phyloP scores from a whole-genome alignment of 2,329 filamentous ascomycete species.

The Incumbomyces delicatus region DNA sequence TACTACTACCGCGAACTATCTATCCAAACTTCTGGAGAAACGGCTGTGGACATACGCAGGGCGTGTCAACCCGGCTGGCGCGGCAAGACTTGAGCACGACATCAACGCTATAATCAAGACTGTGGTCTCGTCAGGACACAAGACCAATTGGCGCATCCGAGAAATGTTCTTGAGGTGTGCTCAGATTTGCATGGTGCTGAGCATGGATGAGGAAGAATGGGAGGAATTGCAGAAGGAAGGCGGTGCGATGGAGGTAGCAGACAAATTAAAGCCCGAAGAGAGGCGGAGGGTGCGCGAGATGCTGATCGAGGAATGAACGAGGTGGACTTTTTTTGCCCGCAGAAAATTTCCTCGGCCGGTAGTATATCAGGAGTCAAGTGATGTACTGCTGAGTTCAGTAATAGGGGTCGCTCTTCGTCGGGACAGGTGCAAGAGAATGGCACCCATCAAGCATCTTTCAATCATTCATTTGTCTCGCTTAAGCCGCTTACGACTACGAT shows the following conservation, averaged over 20 bases:
- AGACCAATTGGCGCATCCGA: slow-evolving; percentile 56
- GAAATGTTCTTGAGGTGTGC: slow-evolving; percentile 66
- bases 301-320: slow-evolving; percentile 9
- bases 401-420: neutral
- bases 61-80: slow-evolving; percentile 69
- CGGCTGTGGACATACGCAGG: slow-evolving; percentile 72
- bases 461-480: slow-evolving; percentile 42
- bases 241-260: slow-evolving; percentile 44
- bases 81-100: slow-evolving; percentile 74
- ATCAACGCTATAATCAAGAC: slow-evolving; percentile 60
- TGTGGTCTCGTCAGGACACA: slow-evolving; percentile 43
- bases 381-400: neutral
- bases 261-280: slow-evolving; percentile 63
- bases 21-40: slow-evolving; percentile 75
- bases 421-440: slow-evolving; percentile 17
- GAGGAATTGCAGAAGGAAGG: slow-evolving; percentile 52
- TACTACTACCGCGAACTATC: slow-evolving; percentile 60
- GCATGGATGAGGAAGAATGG: slow-evolving; percentile 96
- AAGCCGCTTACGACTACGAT: slow-evolving; percentile 44
- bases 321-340: neutral
- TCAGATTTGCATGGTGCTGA: slow-evolving; percentile 77
- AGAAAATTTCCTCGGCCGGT: neutral
- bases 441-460: slow-evolving; percentile 42
- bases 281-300: slow-evolving; percentile 61
- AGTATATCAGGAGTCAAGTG: neutral